These are phyloP conservation scores for Aspergillus viridinutans DNA, from an alignment of 2,329 filamentous ascomycete genomes.

Conservation along the genomic window DNA sequence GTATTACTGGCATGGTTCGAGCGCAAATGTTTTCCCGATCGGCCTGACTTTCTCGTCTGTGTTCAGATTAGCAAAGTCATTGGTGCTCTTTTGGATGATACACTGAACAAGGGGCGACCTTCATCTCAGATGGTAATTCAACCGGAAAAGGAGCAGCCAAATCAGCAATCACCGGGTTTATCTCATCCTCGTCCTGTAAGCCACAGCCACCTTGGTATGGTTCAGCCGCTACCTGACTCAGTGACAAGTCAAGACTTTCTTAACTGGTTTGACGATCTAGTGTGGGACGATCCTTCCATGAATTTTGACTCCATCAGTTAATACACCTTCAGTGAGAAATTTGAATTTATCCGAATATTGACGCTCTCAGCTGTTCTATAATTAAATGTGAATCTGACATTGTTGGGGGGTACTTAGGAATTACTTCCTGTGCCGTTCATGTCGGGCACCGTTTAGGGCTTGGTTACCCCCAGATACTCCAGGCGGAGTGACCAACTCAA, in stretches of 20 bases:
- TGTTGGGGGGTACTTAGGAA: no score
- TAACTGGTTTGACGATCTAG: background rate
- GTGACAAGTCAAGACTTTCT: slow-evolving; percentile 1
- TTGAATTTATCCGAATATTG: no score
- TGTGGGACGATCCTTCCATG: background rate
- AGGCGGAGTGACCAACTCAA: background rate
- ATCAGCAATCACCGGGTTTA: no score
- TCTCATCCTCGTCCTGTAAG: no score
- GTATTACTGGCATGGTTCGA: slow-evolving; percentile 3
- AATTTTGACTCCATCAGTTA: no score
- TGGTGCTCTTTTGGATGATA: slow-evolving; percentile 1
- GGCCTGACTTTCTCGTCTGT: background rate
- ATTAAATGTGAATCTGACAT: no score
- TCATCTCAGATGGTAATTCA: no score
- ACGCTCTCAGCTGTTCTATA: no score
- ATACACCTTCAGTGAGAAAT: no score
- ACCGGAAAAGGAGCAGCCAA: no score
- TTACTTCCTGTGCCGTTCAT: no score
- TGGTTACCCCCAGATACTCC: background rate
- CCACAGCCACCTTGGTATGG: background rate
- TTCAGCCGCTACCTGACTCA: background rate
- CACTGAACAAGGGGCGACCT: no score
- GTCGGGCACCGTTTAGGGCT: background rate
- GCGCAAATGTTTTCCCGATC: background rate
- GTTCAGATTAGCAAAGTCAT: slow-evolving; percentile 1